phyloP scores from a whole-genome alignment of 2,329 filamentous ascomycete genomes.

The Colletotrichum theobromicola region DNA sequence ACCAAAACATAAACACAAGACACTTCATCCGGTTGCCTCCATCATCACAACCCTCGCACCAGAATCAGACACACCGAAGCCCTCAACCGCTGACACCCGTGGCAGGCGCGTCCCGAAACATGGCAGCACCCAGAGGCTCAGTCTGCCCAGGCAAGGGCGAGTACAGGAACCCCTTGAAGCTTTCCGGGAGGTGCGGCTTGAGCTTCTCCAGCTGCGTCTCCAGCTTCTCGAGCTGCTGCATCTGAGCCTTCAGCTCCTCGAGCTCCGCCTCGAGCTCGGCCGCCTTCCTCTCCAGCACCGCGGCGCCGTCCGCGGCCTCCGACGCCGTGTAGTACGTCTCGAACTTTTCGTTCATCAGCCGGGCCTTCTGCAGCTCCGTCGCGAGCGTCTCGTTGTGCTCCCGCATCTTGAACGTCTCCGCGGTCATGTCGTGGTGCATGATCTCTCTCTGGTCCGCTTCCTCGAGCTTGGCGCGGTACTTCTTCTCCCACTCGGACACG shows the following conservation, averaged over 20 bases:
- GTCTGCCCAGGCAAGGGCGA: neutral
- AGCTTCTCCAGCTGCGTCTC: neutral
- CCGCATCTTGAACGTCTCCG: slow-evolving; percentile 19
- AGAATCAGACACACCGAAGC: neutral
- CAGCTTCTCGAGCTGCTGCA: neutral
- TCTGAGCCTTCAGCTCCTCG: neutral
- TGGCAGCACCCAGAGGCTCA: neutral
- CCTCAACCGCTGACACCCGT: neutral
- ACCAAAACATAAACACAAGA: neutral
- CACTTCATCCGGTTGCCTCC: neutral
- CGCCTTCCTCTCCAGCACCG: neutral
- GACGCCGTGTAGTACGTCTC: slow-evolving; percentile 10
- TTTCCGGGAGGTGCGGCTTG: neutral
- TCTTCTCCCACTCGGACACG: slow-evolving; percentile 35
- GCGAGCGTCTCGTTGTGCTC: slow-evolving; percentile 13
- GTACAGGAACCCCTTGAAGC: neutral
- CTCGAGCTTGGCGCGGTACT: slow-evolving; percentile 27
- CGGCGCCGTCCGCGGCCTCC: neutral
- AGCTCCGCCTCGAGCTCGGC: neutral
- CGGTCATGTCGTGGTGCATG: slow-evolving; percentile 17
- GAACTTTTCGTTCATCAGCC: neutral
- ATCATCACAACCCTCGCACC: neutral
- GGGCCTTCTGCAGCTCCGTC: slow-evolving; percentile 5
- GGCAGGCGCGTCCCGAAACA: neutral
- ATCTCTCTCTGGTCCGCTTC: slow-evolving; percentile 11